These are phyloP conservation scores for Kregervanrija fluxuum DNA, from an alignment of 805 yeast genomes.

Conservation along the genomic window DNA sequence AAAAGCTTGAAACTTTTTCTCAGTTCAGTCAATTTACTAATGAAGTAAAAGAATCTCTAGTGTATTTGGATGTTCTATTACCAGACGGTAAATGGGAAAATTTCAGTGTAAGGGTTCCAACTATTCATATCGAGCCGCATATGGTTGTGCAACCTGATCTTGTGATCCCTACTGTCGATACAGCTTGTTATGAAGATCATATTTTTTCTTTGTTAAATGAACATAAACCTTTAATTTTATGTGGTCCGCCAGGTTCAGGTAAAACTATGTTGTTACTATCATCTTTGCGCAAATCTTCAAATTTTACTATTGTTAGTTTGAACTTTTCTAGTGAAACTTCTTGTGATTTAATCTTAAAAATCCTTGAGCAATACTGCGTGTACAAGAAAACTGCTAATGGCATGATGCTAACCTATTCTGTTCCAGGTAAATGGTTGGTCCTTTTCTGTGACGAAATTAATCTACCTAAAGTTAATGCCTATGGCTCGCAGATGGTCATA, in stretches of 20 bases:
- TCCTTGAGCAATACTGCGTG: constrained; percentile 67
- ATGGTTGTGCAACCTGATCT: constrained; percentile 54
- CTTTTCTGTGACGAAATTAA: constrained; percentile 91
- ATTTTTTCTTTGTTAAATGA: constrained; percentile 50
- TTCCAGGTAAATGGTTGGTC: constrained; percentile 63
- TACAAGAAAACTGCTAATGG: constrained; percentile 51
- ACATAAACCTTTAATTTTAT: constrained; percentile 57
- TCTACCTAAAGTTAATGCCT: constrained; percentile 63
- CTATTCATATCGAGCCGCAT: constrained; percentile 44
- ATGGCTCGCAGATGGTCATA: constrained; percentile 67
- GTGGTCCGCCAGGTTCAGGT: constrained; percentile 98
- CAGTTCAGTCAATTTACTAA: constrained; percentile 8
- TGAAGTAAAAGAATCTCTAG: constrained; percentile 14
- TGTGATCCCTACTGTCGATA: constrained; percentile 75
- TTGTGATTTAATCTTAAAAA: constrained; percentile 49
- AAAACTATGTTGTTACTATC: constrained; percentile 85
- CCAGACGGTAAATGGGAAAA: constrained; percentile 42
- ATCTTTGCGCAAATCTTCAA: constrained; percentile 51
- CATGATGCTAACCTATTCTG: constrained; percentile 46
- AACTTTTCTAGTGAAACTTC: constrained; percentile 81
- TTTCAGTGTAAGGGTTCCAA: constrained; percentile 34
- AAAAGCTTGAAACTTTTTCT: constrained; percentile 18
- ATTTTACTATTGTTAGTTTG: constrained; percentile 54
- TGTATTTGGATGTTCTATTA: constrained; percentile 38
- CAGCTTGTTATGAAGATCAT: constrained; percentile 56